These are phyloP conservation scores for Colletotrichum filicis DNA, from an alignment of 2,329 filamentous ascomycete genomes.

Conservation along the genomic window DNA sequence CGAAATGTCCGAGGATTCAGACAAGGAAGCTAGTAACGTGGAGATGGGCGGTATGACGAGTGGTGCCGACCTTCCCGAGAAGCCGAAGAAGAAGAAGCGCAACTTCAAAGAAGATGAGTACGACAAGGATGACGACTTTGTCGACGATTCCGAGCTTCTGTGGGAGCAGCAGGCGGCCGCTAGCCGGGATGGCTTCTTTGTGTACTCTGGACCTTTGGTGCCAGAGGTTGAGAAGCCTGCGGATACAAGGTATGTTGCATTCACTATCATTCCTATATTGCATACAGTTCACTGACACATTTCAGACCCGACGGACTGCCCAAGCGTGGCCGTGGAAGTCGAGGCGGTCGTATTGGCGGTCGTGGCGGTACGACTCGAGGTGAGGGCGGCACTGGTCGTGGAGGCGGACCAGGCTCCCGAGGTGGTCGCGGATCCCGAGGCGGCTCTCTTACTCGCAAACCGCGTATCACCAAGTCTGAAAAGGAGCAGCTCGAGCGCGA, in stretches of 20 bases:
- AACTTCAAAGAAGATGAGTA: conserved; percentile 86
- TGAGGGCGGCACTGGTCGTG: conserved; percentile 55
- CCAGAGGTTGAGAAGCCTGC: conserved; percentile 84
- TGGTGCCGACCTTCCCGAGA: conserved; percentile 70
- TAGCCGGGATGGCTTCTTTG: conserved; percentile 96
- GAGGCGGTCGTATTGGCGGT: conserved; percentile 63
- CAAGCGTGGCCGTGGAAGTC: conserved; percentile 66
- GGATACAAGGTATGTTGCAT: conserved; percentile 56
- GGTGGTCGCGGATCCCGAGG: conserved; percentile 78
- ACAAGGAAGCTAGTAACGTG: conserved; percentile 84
- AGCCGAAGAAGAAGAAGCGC: conserved; percentile 80
- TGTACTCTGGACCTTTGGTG: conserved; percentile 92
- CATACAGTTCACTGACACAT: conserved; percentile 46
- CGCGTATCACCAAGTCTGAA: conserved; percentile 87
- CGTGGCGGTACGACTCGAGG: conserved; percentile 72
- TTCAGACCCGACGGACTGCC: conserved; percentile 75
- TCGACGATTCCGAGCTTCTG: conserved; percentile 92
- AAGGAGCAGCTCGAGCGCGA: conserved; percentile 84
- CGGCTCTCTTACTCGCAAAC: conserved; percentile 80
- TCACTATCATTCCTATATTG: conserved; percentile 19
- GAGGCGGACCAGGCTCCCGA: conserved; percentile 74
- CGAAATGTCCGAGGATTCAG: conserved; percentile 87
- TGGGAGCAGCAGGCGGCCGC: conserved; percentile 97
- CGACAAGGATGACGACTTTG: conserved; percentile 84
- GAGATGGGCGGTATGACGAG: conserved; percentile 79